Conservation (phyloP, 768 basidiomycete genomes). For the Mycena pura region DNA sequence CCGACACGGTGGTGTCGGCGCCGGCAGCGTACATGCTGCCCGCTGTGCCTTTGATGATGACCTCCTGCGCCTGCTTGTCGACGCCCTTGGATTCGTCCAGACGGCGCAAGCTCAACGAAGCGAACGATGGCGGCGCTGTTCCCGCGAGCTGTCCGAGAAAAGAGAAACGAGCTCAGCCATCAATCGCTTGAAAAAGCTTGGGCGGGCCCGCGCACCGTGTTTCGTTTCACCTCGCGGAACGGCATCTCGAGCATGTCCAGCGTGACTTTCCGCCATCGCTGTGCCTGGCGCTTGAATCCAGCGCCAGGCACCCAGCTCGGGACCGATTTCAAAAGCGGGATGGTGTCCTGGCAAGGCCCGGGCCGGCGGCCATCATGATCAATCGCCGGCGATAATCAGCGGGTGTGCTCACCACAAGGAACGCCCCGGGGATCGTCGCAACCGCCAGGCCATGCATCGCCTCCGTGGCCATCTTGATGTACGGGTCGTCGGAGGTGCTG, state of each 20-base stretch:
- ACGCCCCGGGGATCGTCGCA: slow-evolving; percentile 29
- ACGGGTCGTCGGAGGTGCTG: slow-evolving; percentile 31
- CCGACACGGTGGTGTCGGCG: slow-evolving; percentile 44
- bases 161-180: too few species aligned
- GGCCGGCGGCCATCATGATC: too few species aligned
- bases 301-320: slow-evolving; percentile 53
- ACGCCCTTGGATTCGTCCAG: slow-evolving; percentile 19
- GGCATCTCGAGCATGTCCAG: slow-evolving; percentile 46
- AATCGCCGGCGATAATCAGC: too few species aligned
- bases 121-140: slow-evolving; percentile 2
- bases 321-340: slow-evolving; percentile 30
- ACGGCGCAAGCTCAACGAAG: neutral
- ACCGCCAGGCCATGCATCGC: slow-evolving; percentile 23
- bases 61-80: neutral
- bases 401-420: slow-evolving; percentile 6
- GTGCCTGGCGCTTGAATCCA: slow-evolving; percentile 48
- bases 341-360: neutral
- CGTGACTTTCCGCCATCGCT: slow-evolving; percentile 37
- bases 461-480: slow-evolving; percentile 31
- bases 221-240: slow-evolving; percentile 40
- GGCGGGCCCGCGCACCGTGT: slow-evolving; percentile 45
- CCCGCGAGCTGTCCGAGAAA: too few species aligned
- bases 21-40: slow-evolving; percentile 27
- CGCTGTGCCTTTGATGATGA: neutral
- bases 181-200: too few species aligned